phyloP scores from a whole-genome alignment of 2,329 filamentous ascomycete genomes.

The Arthrobotrys sinensis region DNA sequence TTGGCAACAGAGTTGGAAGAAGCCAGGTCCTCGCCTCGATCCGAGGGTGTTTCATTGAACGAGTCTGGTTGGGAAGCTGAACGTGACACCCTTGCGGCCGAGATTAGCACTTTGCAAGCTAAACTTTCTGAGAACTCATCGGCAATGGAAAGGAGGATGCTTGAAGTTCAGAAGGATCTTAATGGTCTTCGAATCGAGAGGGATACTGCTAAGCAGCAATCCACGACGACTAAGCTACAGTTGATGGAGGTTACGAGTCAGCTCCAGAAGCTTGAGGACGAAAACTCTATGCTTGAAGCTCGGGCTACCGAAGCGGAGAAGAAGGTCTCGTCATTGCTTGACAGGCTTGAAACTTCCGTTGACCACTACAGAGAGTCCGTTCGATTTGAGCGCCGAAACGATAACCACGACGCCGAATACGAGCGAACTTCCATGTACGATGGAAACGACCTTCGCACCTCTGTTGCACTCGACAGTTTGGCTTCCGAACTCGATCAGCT shows the following conservation, averaged over 20 bases:
- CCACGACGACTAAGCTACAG: constrained; percentile 72
- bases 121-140: constrained; percentile 78
- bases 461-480: constrained; percentile 86
- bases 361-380: constrained; percentile 89
- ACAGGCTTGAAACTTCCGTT: constrained; percentile 94
- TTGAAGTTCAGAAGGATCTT: constrained; percentile 79
- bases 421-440: constrained; percentile 66
- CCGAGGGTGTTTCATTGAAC: constrained; percentile 66
- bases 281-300: constrained; percentile 85
- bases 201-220: constrained; percentile 68
- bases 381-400: constrained; percentile 61
- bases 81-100: constrained; percentile 76
- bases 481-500: constrained; percentile 93
- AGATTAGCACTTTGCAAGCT: constrained; percentile 79
- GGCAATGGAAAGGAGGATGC: constrained; percentile 80
- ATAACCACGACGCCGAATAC: constrained; percentile 58
- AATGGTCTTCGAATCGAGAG: constrained; percentile 77
- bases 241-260: constrained; percentile 73
- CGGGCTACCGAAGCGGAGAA: constrained; percentile 91
- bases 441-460: constrained; percentile 73
- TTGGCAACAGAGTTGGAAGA: constrained; percentile 85
- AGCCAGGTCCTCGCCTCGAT: constrained; percentile 68
- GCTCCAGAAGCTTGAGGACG: constrained; percentile 84
- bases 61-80: constrained; percentile 80
- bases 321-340: constrained; percentile 90